Conservation (phyloP, 2,329 filamentous ascomycete species). For the Alternaria sp. region DNA sequence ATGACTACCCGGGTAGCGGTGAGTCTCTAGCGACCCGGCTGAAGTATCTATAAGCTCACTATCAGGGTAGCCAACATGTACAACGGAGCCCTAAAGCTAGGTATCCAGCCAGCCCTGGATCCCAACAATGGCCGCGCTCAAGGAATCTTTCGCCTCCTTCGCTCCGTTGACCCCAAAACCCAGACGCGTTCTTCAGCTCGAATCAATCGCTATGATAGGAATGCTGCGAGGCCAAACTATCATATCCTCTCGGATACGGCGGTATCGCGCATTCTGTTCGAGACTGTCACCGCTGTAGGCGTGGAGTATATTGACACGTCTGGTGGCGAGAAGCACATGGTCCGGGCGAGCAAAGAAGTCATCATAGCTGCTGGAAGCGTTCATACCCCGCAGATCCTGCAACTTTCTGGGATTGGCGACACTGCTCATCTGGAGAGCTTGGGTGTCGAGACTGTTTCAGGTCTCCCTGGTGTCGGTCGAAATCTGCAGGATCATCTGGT, state of each 20-base stretch:
- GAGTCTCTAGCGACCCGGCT: background rate
- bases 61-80: conserved; percentile 23
- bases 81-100: conserved; percentile 18
- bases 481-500: conserved; percentile 38
- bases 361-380: conserved; percentile 65
- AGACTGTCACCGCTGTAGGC: conserved; percentile 19
- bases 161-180: conserved; percentile 34
- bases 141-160: conserved; percentile 41
- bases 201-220: conserved; percentile 39
- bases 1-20: conserved; percentile 33
- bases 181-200: conserved; percentile 39
- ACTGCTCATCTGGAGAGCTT: conserved; percentile 8
- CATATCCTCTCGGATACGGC: conserved; percentile 31
- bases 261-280: conserved; percentile 26
- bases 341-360: conserved; percentile 53
- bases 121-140: conserved; percentile 30
- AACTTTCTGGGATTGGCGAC: conserved; percentile 65
- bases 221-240: conserved; percentile 36
- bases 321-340: conserved; percentile 1
- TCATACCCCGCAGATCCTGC: conserved; percentile 66
- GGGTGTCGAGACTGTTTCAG: conserved; percentile 20
- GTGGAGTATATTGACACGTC: conserved; percentile 21
- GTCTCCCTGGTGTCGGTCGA: conserved; percentile 35
- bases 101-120: conserved; percentile 20
- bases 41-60: background rate